These are phyloP conservation scores for Tubosaeta brunneosetosa DNA, from an alignment of 768 basidiomycete species.

Conservation along the genomic window DNA sequence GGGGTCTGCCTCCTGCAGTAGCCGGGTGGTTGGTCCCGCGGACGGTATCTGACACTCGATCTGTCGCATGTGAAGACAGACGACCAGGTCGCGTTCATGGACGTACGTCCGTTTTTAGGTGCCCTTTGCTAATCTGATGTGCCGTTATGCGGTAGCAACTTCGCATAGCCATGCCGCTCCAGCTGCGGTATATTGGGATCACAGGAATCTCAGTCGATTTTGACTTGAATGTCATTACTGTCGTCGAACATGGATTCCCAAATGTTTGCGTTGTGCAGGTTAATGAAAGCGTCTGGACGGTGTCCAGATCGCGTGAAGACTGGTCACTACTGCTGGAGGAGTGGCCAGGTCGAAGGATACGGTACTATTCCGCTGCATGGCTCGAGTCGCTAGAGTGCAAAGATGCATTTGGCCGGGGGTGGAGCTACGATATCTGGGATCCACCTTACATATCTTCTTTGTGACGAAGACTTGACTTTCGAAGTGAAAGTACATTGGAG, in stretches of 20 bases:
- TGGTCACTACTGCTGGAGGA: conserved; percentile 43
- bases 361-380: conserved; percentile 52
- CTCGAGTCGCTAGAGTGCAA: conserved; percentile 62
- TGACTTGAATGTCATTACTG: conserved; percentile 12
- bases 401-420: conserved; percentile 38
- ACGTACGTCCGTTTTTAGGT: conserved; percentile 24
- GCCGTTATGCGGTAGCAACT: conserved; percentile 43
- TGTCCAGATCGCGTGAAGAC: conserved; percentile 28
- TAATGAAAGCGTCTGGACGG: conserved; percentile 53
- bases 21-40: conserved; percentile 67
- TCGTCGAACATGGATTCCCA: conserved; percentile 59
- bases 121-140: not conserved
- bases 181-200: conserved; percentile 53
- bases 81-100: conserved; percentile 41
- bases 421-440: not conserved
- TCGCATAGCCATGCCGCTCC: conserved; percentile 49
- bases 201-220: conserved; percentile 27
- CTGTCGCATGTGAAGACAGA: conserved; percentile 31
- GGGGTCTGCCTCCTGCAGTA: conserved; percentile 58
- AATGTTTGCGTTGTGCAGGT: conserved; percentile 54
- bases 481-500: no score
- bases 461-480: no score
- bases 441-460: no score
- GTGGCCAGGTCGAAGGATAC: conserved; percentile 50
- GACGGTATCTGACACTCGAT: conserved; percentile 42